Conservation (phyloP, 2,329 filamentous ascomycete genomes). For the Exophiala lecanii-corni region DNA sequence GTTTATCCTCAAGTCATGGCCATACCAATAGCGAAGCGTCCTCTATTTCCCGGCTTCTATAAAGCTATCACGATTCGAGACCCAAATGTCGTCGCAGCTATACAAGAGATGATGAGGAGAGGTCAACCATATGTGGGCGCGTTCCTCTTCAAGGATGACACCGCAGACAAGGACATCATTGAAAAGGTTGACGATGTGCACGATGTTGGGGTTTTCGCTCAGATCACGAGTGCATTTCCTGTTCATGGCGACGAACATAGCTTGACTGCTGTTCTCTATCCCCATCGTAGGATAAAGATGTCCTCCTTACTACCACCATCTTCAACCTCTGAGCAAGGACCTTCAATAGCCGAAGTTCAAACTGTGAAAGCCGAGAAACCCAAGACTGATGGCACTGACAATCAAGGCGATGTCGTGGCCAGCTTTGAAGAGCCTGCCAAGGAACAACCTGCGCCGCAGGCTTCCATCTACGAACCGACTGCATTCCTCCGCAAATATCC, state of each 20-base stretch:
- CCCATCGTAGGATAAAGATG: constrained; percentile 88
- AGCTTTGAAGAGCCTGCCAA: constrained; percentile 85
- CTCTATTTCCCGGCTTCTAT: constrained; percentile 95
- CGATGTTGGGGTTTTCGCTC: constrained; percentile 93
- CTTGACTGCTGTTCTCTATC: constrained; percentile 90
- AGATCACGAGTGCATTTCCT: constrained; percentile 94
- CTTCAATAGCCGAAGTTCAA: constrained; percentile 38
- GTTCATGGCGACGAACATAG: constrained; percentile 79
- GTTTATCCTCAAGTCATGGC: constrained; percentile 97
- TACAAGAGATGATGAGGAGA: constrained; percentile 93
- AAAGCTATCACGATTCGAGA: constrained; percentile 97
- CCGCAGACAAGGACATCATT: constrained; percentile 89
- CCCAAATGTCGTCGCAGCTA: constrained; percentile 82
- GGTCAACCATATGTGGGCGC: constrained; percentile 96
- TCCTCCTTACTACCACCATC: constrained; percentile 71
- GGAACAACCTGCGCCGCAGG: constrained; percentile 51
- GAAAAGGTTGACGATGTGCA: constrained; percentile 87
- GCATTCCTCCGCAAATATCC: constrained; percentile 87
- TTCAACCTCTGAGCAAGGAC: constrained; percentile 30
- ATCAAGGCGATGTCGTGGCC: constrained; percentile 89
- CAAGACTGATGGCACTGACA: constrained; percentile 56
- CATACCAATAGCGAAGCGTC: constrained; percentile 89
- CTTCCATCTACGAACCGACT: constrained; percentile 72
- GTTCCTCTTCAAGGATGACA: constrained; percentile 95
- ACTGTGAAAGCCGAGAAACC: constrained; percentile 46